Conservation (phyloP, 371 early-diverging fungal genomes). For the Mortierella sp. region DNA sequence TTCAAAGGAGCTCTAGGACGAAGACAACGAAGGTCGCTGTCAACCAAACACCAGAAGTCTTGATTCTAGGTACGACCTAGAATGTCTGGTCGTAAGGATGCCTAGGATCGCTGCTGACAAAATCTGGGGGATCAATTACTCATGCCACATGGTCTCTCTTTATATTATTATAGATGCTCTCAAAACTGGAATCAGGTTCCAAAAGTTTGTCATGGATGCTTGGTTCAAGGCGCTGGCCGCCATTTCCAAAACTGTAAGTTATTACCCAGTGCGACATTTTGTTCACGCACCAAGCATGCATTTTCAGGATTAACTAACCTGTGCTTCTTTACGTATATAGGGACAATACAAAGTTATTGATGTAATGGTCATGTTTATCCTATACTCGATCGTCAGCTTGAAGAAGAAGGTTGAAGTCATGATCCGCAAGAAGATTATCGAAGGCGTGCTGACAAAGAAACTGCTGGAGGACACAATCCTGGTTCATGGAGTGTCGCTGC, state of each 20-base stretch:
- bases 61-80: constrained; percentile 63
- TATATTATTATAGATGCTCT: constrained; percentile 65
- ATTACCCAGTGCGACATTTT: not conserved
- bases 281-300: not conserved
- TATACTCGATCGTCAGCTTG: constrained; percentile 74
- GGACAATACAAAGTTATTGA: constrained; percentile 70
- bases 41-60: constrained; percentile 66
- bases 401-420: constrained; percentile 76
- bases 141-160: not conserved
- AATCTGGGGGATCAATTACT: not conserved
- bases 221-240: constrained; percentile 74
- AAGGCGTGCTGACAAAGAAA: constrained; percentile 62
- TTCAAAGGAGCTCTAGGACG: constrained; percentile 35
- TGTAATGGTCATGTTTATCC: constrained; percentile 73
- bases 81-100: not conserved
- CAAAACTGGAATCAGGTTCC: constrained; percentile 74
- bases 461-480: constrained; percentile 69
- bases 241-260: constrained; percentile 37
- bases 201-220: constrained; percentile 78
- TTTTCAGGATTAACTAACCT: no score
- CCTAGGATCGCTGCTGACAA: not conserved
- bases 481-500: constrained; percentile 64
- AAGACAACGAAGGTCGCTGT: constrained; percentile 20
- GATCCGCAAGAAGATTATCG: constrained; percentile 70
- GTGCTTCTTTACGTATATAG: constrained; percentile 23